Conservation (phyloP, 225 moss, liverwort and hornwort species). For the Neckera pumila region DNA sequence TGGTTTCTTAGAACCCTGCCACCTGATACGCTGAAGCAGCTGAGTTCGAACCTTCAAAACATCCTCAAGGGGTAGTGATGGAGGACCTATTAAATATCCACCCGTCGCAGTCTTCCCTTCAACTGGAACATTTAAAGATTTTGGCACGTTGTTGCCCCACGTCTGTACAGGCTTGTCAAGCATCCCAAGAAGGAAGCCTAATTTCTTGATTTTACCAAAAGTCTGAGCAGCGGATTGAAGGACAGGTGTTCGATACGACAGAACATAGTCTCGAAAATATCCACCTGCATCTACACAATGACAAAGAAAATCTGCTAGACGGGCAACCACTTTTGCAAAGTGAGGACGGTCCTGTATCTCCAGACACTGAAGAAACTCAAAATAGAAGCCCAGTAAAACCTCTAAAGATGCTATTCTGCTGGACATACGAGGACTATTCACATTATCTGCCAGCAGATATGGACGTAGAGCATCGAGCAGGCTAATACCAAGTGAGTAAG, state of each 20-base stretch:
- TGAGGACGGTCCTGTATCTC: conserved; percentile 70
- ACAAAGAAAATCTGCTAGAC: conserved; percentile 89
- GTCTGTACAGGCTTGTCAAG: conserved; percentile 58
- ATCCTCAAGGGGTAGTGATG: conserved; percentile 69
- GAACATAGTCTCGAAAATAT: conserved; percentile 62
- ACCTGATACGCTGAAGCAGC: conserved; percentile 76
- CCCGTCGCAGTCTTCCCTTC: conserved; percentile 29
- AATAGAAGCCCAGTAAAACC: conserved; percentile 60
- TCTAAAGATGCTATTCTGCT: conserved; percentile 48
- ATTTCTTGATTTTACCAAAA: conserved; percentile 82
- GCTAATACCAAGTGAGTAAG: conserved; percentile 61
- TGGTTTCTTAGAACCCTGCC: conserved; percentile 44
- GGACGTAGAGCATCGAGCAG: conserved; percentile 92
- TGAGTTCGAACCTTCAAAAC: conserved; percentile 82
- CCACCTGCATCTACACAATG: conserved; percentile 97
- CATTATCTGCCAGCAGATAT: conserved; percentile 30
- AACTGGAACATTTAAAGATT: conserved; percentile 6
- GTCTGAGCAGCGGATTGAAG: conserved; percentile 71
- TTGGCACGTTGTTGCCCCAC: conserved; percentile 4
- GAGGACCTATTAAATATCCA: conserved; percentile 43
- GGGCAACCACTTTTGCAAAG: conserved; percentile 85
- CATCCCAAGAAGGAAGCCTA: conserved; percentile 82
- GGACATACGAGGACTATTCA: not conserved
- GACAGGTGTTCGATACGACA: conserved; percentile 53
- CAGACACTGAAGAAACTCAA: conserved; percentile 62